Evolutionary conservation across 106 monocot species (phyloP), one percentile per base, ranked within the genome.

Genomic region (Platanthera zijinensis): DNA sequence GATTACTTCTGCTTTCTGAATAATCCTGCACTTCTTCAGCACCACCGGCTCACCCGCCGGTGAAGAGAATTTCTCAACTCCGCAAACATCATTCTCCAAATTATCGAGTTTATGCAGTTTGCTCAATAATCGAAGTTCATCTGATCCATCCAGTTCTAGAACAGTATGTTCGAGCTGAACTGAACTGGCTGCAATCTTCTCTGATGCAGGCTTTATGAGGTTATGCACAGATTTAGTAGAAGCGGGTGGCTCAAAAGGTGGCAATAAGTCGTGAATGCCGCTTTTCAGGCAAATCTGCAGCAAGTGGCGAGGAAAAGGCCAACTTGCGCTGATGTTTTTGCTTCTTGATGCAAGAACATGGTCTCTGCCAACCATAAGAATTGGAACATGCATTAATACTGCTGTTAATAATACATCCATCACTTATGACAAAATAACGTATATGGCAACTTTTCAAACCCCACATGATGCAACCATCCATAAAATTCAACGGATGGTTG

Each of bases 171-270:
- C 39, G 32, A 39, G 12, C 11, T 71, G 70, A 47, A 11, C 47
- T 71, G 70, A 46, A 67, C 39, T 39, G 39, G 32, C 10, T 71
- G 70, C 5, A 5, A 48, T 46, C 70, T 71, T 71, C 45, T 22
- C 51, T 72, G 72, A 50, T 50, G 49, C 7, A 51, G 50, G 13
- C 22, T 13, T 53, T 47, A 10, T 15, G 25, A 11, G 48, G 50
- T 62, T 75, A 54, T 66, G 75, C 54, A 52, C 74, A 12, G 77
- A 51, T 87, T 80, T 87, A 73, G 86, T 79, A 73, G 86, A 57
- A 87, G 81, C 77, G 13, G 96, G 87, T n/a, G 91, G 91, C 67
- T 97, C 87, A 59, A 97, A 89, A 19, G 93, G 96, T 32, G 96
- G 93, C 51, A 97, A 57, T 7, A 86, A 13, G 79, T 91, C 80